Percentiles rank a stretch among this genome's conserved stretches.
phyloP scores from a whole-genome alignment of 306 rosid genomes.

The Pyrus pyrifolia region DNA sequence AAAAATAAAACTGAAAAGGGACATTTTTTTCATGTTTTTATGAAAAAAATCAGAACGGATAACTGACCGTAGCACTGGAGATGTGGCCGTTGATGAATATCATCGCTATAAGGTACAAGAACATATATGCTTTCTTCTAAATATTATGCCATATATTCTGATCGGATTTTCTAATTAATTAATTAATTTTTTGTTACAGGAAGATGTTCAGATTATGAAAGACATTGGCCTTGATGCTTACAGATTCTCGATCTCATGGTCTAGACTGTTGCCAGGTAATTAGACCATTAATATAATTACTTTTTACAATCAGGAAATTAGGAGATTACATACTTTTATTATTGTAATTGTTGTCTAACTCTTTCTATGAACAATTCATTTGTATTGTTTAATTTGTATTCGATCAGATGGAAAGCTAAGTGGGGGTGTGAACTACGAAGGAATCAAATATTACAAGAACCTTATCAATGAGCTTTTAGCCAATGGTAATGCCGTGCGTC shows the following conservation, averaged over 20 bases:
- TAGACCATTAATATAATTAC: neutral
- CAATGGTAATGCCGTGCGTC: slow-evolving; percentile 5
- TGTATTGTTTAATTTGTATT: neutral
- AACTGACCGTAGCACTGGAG: slow-evolving; percentile 5
- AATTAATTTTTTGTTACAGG: neutral
- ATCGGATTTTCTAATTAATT: neutral
- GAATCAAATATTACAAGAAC: slow-evolving; percentile 34
- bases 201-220: slow-evolving; percentile 4
- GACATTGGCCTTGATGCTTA: neutral
- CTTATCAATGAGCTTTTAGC: slow-evolving; percentile 30
- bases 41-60: neutral
- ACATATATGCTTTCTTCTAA: neutral
- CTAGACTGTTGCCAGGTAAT: slow-evolving; percentile 5
- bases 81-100: slow-evolving; percentile 8
- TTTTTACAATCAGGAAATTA: neutral
- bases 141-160: neutral
- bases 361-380: neutral
- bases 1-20: neutral
- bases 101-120: slow-evolving; percentile 10
- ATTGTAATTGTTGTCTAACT: neutral
- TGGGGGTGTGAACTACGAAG: slow-evolving; percentile 37
- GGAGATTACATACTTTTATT: no score
- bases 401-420: slow-evolving; percentile 36
- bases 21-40: neutral
- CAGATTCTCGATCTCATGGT: slow-evolving; percentile 13